Conservation (phyloP, 805 yeast species). For the Zygosaccharomyces gambellarensis region DNA sequence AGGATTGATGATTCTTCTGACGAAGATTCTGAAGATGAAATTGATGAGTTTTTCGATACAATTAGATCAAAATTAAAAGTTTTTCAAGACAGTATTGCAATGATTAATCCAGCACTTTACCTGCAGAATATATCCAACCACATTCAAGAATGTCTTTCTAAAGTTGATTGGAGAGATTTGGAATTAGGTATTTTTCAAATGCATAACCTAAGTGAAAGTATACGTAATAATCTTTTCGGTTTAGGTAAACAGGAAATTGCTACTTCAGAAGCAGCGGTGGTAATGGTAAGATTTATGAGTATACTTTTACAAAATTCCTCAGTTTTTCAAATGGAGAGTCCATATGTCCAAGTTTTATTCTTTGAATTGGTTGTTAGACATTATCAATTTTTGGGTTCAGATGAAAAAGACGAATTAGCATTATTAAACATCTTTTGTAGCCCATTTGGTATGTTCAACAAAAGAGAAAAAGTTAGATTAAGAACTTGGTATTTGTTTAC, state of each 20-base stretch:
- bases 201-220: slow-evolving; percentile 69
- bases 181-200: slow-evolving; percentile 87
- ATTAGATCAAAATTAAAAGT: slow-evolving; percentile 61
- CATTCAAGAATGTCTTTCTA: slow-evolving; percentile 40
- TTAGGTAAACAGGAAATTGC: slow-evolving; percentile 61
- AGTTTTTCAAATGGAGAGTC: slow-evolving; percentile 55
- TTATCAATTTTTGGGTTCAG: slow-evolving; percentile 46
- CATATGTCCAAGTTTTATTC: slow-evolving; percentile 73
- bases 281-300: slow-evolving; percentile 35
- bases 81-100: slow-evolving; percentile 78
- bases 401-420: slow-evolving; percentile 47
- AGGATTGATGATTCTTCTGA: slow-evolving; percentile 73
- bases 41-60: slow-evolving; percentile 74
- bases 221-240: slow-evolving; percentile 72
- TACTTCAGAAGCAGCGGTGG: slow-evolving; percentile 58
- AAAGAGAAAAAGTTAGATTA: slow-evolving; percentile 64
- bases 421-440: slow-evolving; percentile 76
- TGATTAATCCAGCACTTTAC: slow-evolving; percentile 56
- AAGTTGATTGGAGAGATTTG: slow-evolving; percentile 66
- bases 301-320: slow-evolving; percentile 30
- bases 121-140: slow-evolving; percentile 56
- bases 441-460: slow-evolving; percentile 75
- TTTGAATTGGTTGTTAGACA: slow-evolving; percentile 85
- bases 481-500: slow-evolving; percentile 90
- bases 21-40: slow-evolving; percentile 67